These are phyloP conservation scores for Neofusicoccum ribis DNA, from an alignment of 2,329 filamentous ascomycete genomes.

Conservation along the genomic window DNA sequence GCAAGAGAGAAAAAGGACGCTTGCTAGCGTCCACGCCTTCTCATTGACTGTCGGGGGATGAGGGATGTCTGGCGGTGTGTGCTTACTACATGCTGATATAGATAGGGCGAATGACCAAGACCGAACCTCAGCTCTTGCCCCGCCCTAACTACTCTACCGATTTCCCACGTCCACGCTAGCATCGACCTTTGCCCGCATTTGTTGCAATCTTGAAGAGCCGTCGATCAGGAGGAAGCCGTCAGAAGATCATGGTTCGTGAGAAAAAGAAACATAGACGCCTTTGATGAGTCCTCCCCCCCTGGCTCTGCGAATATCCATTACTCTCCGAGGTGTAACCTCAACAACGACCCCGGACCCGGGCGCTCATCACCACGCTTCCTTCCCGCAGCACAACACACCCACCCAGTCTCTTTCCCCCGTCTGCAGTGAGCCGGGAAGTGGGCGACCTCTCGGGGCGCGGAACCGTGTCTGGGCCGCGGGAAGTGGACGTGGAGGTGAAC, in stretches of 20 bases:
- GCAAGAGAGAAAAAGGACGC: background rate
- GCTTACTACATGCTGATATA: slow-evolving; percentile 6
- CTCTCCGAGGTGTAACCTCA: slow-evolving; percentile 3
- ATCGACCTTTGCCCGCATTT: background rate
- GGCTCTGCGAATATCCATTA: background rate
- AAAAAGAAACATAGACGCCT: background rate
- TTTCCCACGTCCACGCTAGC: background rate
- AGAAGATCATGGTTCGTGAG: background rate
- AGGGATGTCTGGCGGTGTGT: background rate
- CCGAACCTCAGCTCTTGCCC: background rate
- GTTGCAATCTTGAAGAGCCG: background rate
- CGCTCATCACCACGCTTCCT: background rate
- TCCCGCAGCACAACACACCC: background rate
- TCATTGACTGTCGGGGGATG: background rate
- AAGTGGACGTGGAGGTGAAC: background rate
- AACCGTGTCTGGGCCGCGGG: background rate
- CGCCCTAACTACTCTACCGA: background rate
- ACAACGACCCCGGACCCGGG: background rate
- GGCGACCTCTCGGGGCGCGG: background rate
- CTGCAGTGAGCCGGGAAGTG: background rate
- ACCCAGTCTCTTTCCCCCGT: background rate
- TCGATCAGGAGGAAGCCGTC: background rate
- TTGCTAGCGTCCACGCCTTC: background rate
- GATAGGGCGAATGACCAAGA: slow-evolving; percentile 9
- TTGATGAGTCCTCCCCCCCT: background rate